A percentile compares a stretch with the other conserved stretches of the same genome.
These are phyloP conservation scores for Rhodotorula diobovata DNA, from an alignment of 768 basidiomycete genomes.

Conservation along the genomic window DNA sequence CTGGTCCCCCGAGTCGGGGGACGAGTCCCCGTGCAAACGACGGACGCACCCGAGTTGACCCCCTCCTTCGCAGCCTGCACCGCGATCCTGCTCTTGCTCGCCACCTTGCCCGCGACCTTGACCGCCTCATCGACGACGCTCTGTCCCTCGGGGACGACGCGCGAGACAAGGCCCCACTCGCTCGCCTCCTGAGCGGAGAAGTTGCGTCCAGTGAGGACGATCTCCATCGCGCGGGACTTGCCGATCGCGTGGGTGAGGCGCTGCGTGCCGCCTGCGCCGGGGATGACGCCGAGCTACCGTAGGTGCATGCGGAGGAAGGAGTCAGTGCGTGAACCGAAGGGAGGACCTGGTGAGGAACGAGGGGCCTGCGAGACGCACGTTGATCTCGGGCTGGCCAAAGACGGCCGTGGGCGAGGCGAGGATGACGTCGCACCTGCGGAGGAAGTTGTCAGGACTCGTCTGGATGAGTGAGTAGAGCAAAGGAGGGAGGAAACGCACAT, in stretches of 20 bases:
- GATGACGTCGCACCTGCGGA: conserved; percentile 69
- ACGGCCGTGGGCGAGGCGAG: conserved; percentile 81
- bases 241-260: conserved; percentile 79
- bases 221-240: conserved; percentile 90
- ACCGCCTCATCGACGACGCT: conserved; percentile 82
- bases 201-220: conserved; percentile 79
- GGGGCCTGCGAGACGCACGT: conserved; percentile 45
- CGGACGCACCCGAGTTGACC: conserved; percentile 69
- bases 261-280: conserved; percentile 90
- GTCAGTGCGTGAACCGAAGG: not conserved
- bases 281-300: conserved; percentile 70
- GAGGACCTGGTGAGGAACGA: not conserved
- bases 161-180: conserved; percentile 78
- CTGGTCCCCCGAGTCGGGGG: too few relatives aligned
- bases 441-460: not conserved
- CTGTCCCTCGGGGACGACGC: conserved; percentile 66
- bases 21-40: not conserved
- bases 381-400: conserved; percentile 96
- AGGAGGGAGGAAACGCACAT: conserved; percentile 53
- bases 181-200: conserved; percentile 77
- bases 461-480: not conserved
- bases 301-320: too few relatives aligned
- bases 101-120: conserved; percentile 69
- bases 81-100: conserved; percentile 73
- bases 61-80: conserved; percentile 86